phyloP scores from a whole-genome alignment of 176 grass and related monocot genomes.

The Chrysopogon serrulatus region DNA sequence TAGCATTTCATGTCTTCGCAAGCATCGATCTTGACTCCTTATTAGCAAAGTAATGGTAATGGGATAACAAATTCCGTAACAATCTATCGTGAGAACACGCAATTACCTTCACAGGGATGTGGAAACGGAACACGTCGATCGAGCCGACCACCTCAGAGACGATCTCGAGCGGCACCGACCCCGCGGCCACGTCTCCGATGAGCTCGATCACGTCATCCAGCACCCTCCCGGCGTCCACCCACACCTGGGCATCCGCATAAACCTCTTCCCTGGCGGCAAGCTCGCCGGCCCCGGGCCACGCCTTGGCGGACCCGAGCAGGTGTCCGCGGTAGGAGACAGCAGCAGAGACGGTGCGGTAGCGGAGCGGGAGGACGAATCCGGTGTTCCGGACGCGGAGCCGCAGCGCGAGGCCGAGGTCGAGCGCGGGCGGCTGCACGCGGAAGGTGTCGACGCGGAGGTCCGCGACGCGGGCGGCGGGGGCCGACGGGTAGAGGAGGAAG shows the following conservation, averaged over 20 bases:
- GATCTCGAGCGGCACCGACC: slow-evolving; percentile 46
- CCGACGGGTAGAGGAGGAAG: slow-evolving; percentile 28
- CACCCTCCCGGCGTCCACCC: slow-evolving; percentile 40
- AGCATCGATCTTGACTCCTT: not conserved
- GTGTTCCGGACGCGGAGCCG: slow-evolving; percentile 26
- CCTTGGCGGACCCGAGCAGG: slow-evolving; percentile 30
- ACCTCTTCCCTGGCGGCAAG: slow-evolving; percentile 8
- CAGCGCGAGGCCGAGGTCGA: slow-evolving; percentile 37
- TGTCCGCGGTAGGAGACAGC: slow-evolving; percentile 47
- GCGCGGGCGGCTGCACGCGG: slow-evolving; percentile 8
- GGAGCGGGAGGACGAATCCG: slow-evolving; percentile 15
- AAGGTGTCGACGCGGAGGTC: slow-evolving; percentile 3
- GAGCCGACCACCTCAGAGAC: slow-evolving; percentile 38
- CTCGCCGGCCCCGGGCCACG: slow-evolving; percentile 20
- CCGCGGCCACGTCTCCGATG: slow-evolving; percentile 32
- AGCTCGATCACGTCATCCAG: slow-evolving; percentile 43
- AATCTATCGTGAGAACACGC: not conserved
- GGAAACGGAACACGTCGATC: slow-evolving; percentile 13
- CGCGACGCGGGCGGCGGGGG: slow-evolving; percentile 8
- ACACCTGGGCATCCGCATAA: slow-evolving; percentile 26
- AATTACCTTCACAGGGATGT: slow-evolving; percentile 52
- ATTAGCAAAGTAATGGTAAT: not conserved
- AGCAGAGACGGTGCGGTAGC: slow-evolving; percentile 30
- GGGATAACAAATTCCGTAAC: not conserved
- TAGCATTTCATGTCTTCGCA: not conserved